phyloP scores from a whole-genome alignment of 2,329 filamentous ascomycete species.

The Paracoccidioides lutzii region DNA sequence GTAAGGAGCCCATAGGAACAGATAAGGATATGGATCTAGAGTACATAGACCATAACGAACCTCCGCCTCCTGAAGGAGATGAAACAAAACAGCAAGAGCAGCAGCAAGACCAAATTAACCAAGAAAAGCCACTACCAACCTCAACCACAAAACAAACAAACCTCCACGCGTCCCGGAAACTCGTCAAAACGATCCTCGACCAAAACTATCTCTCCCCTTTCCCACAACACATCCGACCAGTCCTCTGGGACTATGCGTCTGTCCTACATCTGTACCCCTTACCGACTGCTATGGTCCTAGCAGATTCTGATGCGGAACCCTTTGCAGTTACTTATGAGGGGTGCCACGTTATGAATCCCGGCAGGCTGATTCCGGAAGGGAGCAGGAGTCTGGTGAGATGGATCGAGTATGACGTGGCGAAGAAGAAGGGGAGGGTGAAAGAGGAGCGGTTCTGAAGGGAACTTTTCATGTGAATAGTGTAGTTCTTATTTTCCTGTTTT shows the following conservation, averaged over 20 bases:
- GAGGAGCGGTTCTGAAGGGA: conserved; percentile 45
- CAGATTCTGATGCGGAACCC: conserved; percentile 66
- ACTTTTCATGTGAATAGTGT: not conserved
- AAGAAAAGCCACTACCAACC: not conserved
- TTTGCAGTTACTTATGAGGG: conserved; percentile 90
- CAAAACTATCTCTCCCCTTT: conserved; percentile 86
- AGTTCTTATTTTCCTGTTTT: not conserved
- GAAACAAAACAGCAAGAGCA: not conserved
- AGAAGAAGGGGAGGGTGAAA: conserved; percentile 46
- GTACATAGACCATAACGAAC: not conserved
- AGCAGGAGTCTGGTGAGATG: conserved; percentile 60
- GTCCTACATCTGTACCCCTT: conserved; percentile 75
- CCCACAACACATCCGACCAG: conserved; percentile 60
- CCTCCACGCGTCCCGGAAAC: conserved; percentile 48
- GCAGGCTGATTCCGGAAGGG: conserved; percentile 57
- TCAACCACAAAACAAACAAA: conserved; percentile 10
- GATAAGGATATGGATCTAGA: not conserved
- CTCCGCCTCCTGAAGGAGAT: not conserved
- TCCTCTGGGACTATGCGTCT: conserved; percentile 78
- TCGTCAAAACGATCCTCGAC: conserved; percentile 84
- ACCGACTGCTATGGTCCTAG: conserved; percentile 69
- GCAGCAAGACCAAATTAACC: not conserved
- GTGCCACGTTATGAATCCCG: conserved; percentile 91
- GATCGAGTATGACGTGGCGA: conserved; percentile 71
- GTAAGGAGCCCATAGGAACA: not conserved